Evolutionary conservation across 805 yeast genomes (phyloP).

Genomic region (Yarrowia deformans): DNA sequence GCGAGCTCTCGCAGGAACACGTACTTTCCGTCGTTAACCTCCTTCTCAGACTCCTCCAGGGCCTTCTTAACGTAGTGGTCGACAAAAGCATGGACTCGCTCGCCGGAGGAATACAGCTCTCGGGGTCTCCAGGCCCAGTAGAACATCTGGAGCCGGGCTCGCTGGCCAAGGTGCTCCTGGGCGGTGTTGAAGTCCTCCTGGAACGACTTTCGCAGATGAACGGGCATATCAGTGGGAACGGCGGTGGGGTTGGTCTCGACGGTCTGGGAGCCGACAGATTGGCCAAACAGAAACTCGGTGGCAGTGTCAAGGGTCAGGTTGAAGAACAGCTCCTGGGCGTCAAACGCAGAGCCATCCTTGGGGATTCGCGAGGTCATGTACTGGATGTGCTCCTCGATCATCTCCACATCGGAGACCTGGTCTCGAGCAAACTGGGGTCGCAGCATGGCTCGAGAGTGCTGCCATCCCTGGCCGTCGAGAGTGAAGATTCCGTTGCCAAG

Average conservation of each 20-base stretch:
- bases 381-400: slow-evolving; percentile 47
- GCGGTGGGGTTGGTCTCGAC: slow-evolving; percentile 40
- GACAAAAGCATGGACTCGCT: slow-evolving; percentile 50
- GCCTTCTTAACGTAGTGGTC: slow-evolving; percentile 55
- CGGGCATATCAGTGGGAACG: slow-evolving; percentile 41
- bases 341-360: slow-evolving; percentile 43
- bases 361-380: slow-evolving; percentile 41
- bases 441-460: slow-evolving; percentile 51
- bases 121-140: slow-evolving; percentile 42
- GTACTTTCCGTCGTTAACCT: slow-evolving; percentile 52
- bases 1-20: slow-evolving; percentile 59
- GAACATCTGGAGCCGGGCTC: slow-evolving; percentile 44
- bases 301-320: slow-evolving; percentile 50
- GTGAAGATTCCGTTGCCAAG: slow-evolving; percentile 53
- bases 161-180: slow-evolving; percentile 42
- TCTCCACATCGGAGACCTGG: slow-evolving; percentile 48
- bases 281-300: slow-evolving; percentile 51
- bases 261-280: slow-evolving; percentile 46
- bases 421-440: slow-evolving; percentile 51
- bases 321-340: slow-evolving; percentile 48
- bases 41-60: slow-evolving; percentile 44
- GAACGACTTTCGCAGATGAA: slow-evolving; percentile 43
- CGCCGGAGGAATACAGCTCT: slow-evolving; percentile 50
- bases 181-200: slow-evolving; percentile 44
- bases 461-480: slow-evolving; percentile 51